Base-by-base conservation (phyloP, 1,284 basidiomycete genomes). In the Boletus smithii region DNA sequence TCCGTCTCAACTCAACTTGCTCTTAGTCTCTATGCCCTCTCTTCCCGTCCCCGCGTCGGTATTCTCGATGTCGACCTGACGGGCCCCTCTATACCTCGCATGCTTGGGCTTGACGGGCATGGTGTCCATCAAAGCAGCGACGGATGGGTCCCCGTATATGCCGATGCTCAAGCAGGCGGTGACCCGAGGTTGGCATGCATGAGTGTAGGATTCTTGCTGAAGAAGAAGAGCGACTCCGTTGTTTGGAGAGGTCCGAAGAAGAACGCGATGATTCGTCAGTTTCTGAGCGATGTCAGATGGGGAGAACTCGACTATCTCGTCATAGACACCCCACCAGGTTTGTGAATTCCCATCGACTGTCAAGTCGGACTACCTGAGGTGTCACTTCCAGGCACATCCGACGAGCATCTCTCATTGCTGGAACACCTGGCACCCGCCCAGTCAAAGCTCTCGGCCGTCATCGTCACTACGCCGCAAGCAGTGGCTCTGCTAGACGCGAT, bases 211-310 rank as follows among this genome's bases (percentile, higher is more conserved):
- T 98, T 99, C 66, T 70, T 99, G 59, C 70, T 99, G 52, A 90
- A 91, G 69, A 86, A 85, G 60, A 86, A 85, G 60, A 89, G 89
- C 43, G 95, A 97, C 64, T 90, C 87, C 13, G 93, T 99, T 30
- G 91, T 99, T 0, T 99, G 97, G 97, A 74, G 97, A 57, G 97
- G 97, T 0, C 97, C 97, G 29, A 99, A 99, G 79, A 99, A 99
- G 80, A 97, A 97, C 61, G 97, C 92, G 39, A 99, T 99, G 97
- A 98, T 99, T 61, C 76, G 94, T 59, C 97, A 99, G 73, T 99
- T 99, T 65, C 69, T 99, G 64, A 85, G 85, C 58, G 95, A 99
- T 61, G 97, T 99, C 10, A 73, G 93, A 51, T 99, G 97, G 97
- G 95, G 94, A 42, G 85, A 93, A 37, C 73, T 98, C 51, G 97